Base-by-base conservation (phyloP, 441 rosid genomes). In the Mallotus repandus region DNA sequence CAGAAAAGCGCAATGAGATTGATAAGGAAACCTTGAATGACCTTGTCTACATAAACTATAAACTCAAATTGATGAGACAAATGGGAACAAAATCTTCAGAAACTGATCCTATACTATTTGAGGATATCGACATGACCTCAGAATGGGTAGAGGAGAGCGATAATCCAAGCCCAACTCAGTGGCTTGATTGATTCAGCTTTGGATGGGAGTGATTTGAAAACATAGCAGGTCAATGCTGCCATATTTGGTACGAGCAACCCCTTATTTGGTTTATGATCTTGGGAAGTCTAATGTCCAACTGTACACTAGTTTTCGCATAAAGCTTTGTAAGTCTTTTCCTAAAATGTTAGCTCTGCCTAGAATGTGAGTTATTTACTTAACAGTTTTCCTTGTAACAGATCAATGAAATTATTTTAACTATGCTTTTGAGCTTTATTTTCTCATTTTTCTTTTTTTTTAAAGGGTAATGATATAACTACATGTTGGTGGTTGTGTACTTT, bases 111-210 rank as follows among this genome's bases (percentile, higher is more conserved):
- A 86, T 89, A 72, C 91, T 79, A 41, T 71, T 77, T 21, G 95
- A 91, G 3, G 98, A 93, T 81, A 89, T 91, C 4, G 97, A 93
- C 76, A 91, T 91, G 98, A 89, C 93, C 63, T 93, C 97, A 7
- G 98, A 93, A 72, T 93, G 98, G 97, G 98, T 87, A 16, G 98
- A 93, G 78, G 97, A 91, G 79, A 80, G 79, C 2, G 97, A 91
- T 56, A 89, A 79, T 73, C 85, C 86, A 0, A 87, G 93, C 74
- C 92, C 98, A 0, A 84, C 89, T 0, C 97, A 91, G 78, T 91
- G 97, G 98, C 91, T 89, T 2, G 98, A 89, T 78, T 86, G 95
- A 58, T 41, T 82, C 97, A 4, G 78, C 88, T 43, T 63, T 91
- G 82, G 97, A 93, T 53, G 93, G 97, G 46, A 81, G 91, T 49